Conservation (phyloP, 192 early-diverging fungal genomes). For the Dimargaris xerosporica region DNA sequence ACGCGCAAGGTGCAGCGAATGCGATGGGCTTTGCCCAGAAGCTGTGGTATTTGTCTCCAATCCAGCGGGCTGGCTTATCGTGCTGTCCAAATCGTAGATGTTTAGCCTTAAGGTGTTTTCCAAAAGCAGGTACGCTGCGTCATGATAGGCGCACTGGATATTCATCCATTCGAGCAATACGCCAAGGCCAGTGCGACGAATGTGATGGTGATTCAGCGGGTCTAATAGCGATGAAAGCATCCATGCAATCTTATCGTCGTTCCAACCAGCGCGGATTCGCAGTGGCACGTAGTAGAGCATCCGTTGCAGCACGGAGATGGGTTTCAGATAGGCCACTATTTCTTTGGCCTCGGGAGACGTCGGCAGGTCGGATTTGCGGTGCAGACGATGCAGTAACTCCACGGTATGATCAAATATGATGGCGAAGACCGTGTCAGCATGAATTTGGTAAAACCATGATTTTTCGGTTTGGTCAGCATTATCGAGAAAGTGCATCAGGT, state of each 20-base stretch:
- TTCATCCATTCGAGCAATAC: constrained; percentile 2
- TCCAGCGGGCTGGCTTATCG: too few relatives aligned
- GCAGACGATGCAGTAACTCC: neutral
- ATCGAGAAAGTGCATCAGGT: neutral
- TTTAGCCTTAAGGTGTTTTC: neutral
- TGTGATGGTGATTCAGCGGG: constrained; percentile 1
- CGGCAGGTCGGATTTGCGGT: neutral
- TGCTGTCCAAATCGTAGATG: too few relatives aligned
- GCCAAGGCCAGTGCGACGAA: neutral
- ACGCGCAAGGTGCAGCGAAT: too few relatives aligned
- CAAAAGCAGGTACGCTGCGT: neutral
- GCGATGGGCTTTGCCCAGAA: too few relatives aligned
- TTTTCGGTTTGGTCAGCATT: neutral
- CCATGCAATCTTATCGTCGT: neutral
- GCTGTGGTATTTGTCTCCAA: too few relatives aligned
- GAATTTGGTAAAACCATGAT: neutral
- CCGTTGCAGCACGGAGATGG: neutral
- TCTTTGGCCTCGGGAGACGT: neutral
- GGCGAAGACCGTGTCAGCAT: neutral
- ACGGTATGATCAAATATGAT: neutral
- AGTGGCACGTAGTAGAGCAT: neutral
- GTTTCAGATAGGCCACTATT: neutral
- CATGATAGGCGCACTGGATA: neutral
- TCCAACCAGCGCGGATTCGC: neutral
- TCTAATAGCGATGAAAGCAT: neutral